Evolutionary conservation across 192 early-diverging fungal genomes (phyloP), one percentile per base, ranked within the genome.

Genomic region (Coemansia sp.): DNA sequence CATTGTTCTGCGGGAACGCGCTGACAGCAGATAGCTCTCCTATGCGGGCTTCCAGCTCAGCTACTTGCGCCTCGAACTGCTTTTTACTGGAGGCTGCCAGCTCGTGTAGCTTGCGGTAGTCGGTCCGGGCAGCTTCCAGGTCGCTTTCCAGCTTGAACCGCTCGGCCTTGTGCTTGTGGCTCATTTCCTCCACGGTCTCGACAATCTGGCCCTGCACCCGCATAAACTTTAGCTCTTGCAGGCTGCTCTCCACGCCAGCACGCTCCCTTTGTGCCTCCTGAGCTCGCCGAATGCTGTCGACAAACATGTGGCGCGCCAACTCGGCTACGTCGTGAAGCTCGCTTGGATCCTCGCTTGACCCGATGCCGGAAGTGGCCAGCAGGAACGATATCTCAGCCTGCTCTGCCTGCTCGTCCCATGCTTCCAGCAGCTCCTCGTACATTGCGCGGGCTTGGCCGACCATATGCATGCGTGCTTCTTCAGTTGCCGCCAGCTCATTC

Each of bases 401-500:
- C 26, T 61, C 58, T 32, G 50, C 53, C 5, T 47, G 48, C 3
- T 51, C 52, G 1, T 30, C 60, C 3, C 53, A 54, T 30, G 60
- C 58, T 18, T 69, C 66, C 51, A 66, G 62, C 58, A 76, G 46
- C 58, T 76, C 73, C 41, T 41, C 21, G 38, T 65, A 76, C 17
- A 76, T 50, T 9, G 11, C 30, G 1, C 66, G 66, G 1, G 73
- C 73, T 44, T 76, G 66, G 18, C 53, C 51, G 17, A 76, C 67
- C 59, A 76, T 69, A n/a, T 76, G 66, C 48, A 32, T 20, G 5
- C 73, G 73, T 11, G 73, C 73, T 6, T 60, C 66, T 23, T 76
- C 73, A 21, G 30, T 69, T 20, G 59, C 41, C 11, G 41, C 63
- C 32, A 76, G 40, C 17, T 49, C 21, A 17, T 58, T 17, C 9